Base-by-base conservation (phyloP, 2,329 filamentous ascomycete species). In the Cladosporium phlei region DNA sequence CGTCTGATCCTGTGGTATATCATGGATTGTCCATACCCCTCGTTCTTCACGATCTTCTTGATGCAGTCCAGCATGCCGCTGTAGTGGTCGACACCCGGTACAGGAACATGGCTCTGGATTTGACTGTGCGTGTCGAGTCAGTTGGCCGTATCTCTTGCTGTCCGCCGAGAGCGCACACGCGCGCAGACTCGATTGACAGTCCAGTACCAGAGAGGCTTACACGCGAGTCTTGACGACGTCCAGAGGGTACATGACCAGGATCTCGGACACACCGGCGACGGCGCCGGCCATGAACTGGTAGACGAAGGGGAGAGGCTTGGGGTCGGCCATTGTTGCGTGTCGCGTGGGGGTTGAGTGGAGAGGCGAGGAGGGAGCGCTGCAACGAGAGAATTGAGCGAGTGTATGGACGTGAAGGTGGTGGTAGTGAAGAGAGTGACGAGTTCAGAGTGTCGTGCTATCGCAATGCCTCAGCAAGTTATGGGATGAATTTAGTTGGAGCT, bases 51-150 rank as follows among this genome's bases (percentile, higher is more conserved):
- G 63, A 98, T 98, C 80, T 98, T 98, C 65, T 81, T 78, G 77
- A 98, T 95, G 77, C 91, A 97, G 71, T 98, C 93, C 50, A 96
- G 65, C 89, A 97, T 98, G 77, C 93, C 88, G 74, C 81, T 95
- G 79, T 98, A 97, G 59, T 79, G 75, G 61, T 97, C 93, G 56
- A 83, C 83, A 50, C 88, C 88, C 17, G 76, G 73, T 33, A 76
- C 80, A 9, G 62, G 57, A 14, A 61, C 59, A 56, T 75, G 78
- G 61, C 84, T 85, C 87, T 95, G 61, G 52, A 51, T 54, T 53
- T 55, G 52, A 51, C 65, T 63, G 59, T 59, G 55, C 21, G 20
- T 20, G 16, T 20, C 11, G 29, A 24, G 35, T 40, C 38, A 48
- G 25, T 19, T 27, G 25, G 35, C 22, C n/a, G 25, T 9, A 10